Evolutionary conservation across 1,284 basidiomycete species (phyloP), one percentile per base, ranked within the genome.

Genomic region (Apiotrichum laibachii): DNA sequence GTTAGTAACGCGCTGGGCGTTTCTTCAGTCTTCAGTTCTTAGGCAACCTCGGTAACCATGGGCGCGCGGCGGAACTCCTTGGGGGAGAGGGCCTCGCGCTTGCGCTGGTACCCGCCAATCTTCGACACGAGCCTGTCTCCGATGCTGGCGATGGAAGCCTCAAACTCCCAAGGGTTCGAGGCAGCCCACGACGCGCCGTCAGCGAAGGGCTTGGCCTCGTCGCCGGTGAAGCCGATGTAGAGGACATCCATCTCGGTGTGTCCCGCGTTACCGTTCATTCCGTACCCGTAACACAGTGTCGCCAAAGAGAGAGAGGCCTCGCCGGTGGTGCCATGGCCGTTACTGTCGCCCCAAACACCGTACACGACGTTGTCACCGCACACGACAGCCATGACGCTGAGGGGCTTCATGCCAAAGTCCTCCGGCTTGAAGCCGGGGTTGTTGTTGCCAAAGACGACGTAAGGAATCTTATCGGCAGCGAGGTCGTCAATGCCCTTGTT

Each of bases 301-400:
- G 50, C 50, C 12, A 52, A 40, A 5, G 50, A 33, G 39, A 52
- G 44, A 31, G 40, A 43, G 39, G 50, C 50, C 50, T 52, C 50
- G 26, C 50, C 50, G 5, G 22, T 31, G 11, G 34, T 22, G 21
- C 9, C 9, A 10, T 5, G 4, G 21, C 49, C 49, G 49, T 50
- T 50, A 12, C 35, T 50, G 37, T 50, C 49, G 13, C 35, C 49
- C 49, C 49, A 50, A 12, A 50, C 35, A 10, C 49, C 49, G 49
- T 50, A 50, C 21, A 50, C 49, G 35, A 50, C 35, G 35, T 50
- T 1, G 49, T 50, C 49, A 35, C 49, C 49, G 18, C 49, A 50
- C 5, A 50, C 35, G 10, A 50, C 49, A 22, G 49, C 49, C 15
- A 50, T 19, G 21, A 50, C 49, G 6, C 18, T 21, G 19, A 50